Evolutionary conservation across 2,329 filamentous ascomycete genomes (phyloP).

Genomic region (Aspergillus puulaauensis): DNA sequence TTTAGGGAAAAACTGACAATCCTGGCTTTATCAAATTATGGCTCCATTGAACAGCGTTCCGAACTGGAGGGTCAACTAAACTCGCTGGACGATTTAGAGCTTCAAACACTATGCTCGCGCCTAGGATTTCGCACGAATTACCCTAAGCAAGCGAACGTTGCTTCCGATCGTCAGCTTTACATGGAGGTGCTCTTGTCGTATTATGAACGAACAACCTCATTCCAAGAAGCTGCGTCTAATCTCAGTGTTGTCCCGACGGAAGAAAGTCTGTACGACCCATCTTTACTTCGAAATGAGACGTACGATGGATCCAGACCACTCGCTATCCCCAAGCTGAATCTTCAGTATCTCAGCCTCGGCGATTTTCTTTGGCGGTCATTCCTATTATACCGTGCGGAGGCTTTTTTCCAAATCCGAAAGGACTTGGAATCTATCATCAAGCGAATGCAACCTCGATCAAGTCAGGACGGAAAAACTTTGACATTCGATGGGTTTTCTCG

Average conservation of each 20-base stretch:
- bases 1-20: conserved; percentile 92
- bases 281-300: conserved; percentile 74
- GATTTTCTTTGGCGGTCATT: conserved; percentile 98
- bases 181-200: conserved; percentile 69
- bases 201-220: conserved; percentile 76
- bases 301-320: conserved; percentile 87
- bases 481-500: conserved; percentile 81
- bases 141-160: conserved; percentile 67
- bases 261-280: conserved; percentile 71
- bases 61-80: conserved; percentile 77
- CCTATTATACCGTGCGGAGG: conserved; percentile 81
- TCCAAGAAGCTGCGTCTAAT: conserved; percentile 73
- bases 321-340: conserved; percentile 88
- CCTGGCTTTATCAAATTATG: conserved; percentile 87
- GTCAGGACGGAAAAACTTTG: conserved; percentile 62
- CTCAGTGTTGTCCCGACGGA: conserved; percentile 84
- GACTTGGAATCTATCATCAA: conserved; percentile 83
- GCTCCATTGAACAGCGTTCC: conserved; percentile 74
- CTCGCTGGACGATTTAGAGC: conserved; percentile 70
- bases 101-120: conserved; percentile 65
- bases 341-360: conserved; percentile 91
- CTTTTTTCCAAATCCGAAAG: conserved; percentile 90
- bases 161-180: conserved; percentile 54
- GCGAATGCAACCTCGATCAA: conserved; percentile 69
- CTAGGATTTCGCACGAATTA: conserved; percentile 83